Conservation (phyloP, 2,329 filamentous ascomycete species). For the Neophaeococcomyces aloes region DNA sequence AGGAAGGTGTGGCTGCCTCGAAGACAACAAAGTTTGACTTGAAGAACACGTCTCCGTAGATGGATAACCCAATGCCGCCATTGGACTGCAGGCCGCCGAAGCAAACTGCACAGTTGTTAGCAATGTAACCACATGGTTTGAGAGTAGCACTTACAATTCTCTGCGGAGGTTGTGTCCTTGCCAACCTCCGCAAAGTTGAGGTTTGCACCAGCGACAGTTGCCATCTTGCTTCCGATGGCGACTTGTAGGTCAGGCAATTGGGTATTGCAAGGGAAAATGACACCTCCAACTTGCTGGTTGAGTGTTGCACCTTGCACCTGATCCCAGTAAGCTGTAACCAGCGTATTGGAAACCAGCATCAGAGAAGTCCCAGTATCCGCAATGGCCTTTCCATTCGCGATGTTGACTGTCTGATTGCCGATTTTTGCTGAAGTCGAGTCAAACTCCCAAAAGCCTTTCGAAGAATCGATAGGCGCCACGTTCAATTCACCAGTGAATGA, state of each 20-base stretch:
- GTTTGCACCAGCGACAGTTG: slow-evolving; percentile 45
- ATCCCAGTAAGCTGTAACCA: slow-evolving; percentile 52
- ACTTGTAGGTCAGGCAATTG: slow-evolving; percentile 46
- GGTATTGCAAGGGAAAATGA: slow-evolving; percentile 48
- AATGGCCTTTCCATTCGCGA: slow-evolving; percentile 39
- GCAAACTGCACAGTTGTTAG: slow-evolving; percentile 43
- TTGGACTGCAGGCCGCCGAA: slow-evolving; percentile 52
- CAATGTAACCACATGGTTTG: slow-evolving; percentile 13
- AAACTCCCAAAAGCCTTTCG: slow-evolving; percentile 61
- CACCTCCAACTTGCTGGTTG: slow-evolving; percentile 37
- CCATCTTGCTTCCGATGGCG: slow-evolving; percentile 40
- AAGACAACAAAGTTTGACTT: slow-evolving; percentile 53
- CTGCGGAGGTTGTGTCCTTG: slow-evolving; percentile 32
- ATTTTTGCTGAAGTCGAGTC: slow-evolving; percentile 47
- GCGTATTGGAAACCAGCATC: slow-evolving; percentile 47
- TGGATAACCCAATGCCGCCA: slow-evolving; percentile 44
- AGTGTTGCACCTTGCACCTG: slow-evolving; percentile 43
- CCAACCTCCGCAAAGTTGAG: slow-evolving; percentile 47
- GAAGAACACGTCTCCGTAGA: slow-evolving; percentile 53
- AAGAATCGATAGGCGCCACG: slow-evolving; percentile 52
- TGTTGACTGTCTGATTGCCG: slow-evolving; percentile 31
- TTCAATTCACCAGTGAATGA: slow-evolving; percentile 54
- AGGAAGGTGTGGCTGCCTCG: slow-evolving; percentile 38
- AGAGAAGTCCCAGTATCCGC: slow-evolving; percentile 61
- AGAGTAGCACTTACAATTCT: slow-evolving; percentile 27